These are phyloP conservation scores for Globisporangium paroecandrum DNA, from an alignment of 352 stramenopile species.

Conservation along the genomic window DNA sequence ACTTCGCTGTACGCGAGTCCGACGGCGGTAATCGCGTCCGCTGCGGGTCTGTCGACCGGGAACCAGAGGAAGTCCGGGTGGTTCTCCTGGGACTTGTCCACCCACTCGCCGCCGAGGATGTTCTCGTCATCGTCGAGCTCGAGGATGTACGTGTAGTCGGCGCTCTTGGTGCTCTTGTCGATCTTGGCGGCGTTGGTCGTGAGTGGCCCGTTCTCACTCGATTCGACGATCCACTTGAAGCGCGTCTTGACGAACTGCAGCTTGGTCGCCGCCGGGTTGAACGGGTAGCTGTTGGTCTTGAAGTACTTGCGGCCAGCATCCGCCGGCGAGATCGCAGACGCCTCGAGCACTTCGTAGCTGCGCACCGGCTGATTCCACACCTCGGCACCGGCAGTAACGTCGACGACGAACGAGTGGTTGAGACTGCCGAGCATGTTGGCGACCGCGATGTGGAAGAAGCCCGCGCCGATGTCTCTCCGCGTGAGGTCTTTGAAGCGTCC, in stretches of 20 bases:
- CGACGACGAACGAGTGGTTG: constrained; percentile 46
- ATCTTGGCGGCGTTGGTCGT: constrained; percentile 34
- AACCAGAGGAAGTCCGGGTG: constrained; percentile 78
- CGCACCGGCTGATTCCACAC: constrained; percentile 58
- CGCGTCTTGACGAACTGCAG: constrained; percentile 47
- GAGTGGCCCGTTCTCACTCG: constrained; percentile 42
- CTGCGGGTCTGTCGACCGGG: constrained; percentile 33
- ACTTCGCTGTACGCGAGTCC: constrained; percentile 44
- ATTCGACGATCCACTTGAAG: constrained; percentile 57
- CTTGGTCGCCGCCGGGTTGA: constrained; percentile 47
- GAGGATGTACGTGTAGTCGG: constrained; percentile 61
- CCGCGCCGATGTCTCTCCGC: constrained; percentile 41
- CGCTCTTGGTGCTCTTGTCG: constrained; percentile 44
- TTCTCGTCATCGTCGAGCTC: constrained; percentile 53
- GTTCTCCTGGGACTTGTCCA: constrained; percentile 39
- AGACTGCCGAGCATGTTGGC: constrained; percentile 52
- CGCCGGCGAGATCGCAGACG: constrained; percentile 27
- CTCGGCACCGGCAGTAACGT: constrained; percentile 48
- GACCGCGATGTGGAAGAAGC: constrained; percentile 54
- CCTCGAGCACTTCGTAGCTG: constrained; percentile 39
- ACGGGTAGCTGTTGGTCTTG: constrained; percentile 43
- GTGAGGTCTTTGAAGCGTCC: constrained; percentile 39
- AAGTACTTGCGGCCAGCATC: constrained; percentile 40
- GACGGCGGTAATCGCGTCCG: constrained; percentile 32
- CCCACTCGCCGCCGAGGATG: constrained; percentile 68